Percentiles rank a stretch among this genome's conserved stretches.
These are phyloP conservation scores for Diaporthe citrichinensis DNA, from an alignment of 2,329 filamentous ascomycete genomes.

Conservation along the genomic window DNA sequence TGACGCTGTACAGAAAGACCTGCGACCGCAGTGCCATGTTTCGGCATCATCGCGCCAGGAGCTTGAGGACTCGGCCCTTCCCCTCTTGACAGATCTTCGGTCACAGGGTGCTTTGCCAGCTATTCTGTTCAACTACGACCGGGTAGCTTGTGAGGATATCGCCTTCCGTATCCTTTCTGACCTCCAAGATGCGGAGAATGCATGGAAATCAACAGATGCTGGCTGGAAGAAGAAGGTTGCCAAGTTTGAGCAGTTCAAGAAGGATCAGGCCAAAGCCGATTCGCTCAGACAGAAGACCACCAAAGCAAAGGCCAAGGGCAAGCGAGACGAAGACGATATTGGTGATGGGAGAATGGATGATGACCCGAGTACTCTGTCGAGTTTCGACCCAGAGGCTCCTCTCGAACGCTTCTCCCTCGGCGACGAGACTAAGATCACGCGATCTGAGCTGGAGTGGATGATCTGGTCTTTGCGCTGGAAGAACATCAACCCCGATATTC, in stretches of 20 bases:
- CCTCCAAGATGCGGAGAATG: slow-evolving; percentile 67
- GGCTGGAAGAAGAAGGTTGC: slow-evolving; percentile 73
- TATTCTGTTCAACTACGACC: slow-evolving; percentile 84
- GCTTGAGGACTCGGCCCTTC: slow-evolving; percentile 33
- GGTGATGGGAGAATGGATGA: slow-evolving; percentile 63
- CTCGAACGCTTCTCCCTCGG: slow-evolving; percentile 77
- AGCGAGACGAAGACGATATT: slow-evolving; percentile 58
- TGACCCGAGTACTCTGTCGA: slow-evolving; percentile 71
- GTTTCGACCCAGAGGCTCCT: slow-evolving; percentile 77
- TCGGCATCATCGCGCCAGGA: slow-evolving; percentile 15
- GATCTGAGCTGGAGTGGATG: slow-evolving; percentile 70
- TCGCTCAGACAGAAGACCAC: slow-evolving; percentile 31
- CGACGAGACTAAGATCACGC: slow-evolving; percentile 70
- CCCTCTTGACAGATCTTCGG: slow-evolving; percentile 46
- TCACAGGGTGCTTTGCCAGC: slow-evolving; percentile 76
- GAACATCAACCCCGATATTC: slow-evolving; percentile 65
- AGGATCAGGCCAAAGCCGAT: slow-evolving; percentile 51
- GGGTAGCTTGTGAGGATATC: slow-evolving; percentile 73
- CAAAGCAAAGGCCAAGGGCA: slow-evolving; percentile 51
- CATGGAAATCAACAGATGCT: slow-evolving; percentile 69
- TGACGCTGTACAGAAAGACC: slow-evolving; percentile 59
- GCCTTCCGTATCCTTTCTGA: slow-evolving; percentile 64
- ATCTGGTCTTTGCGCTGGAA: slow-evolving; percentile 66
- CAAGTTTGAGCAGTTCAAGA: slow-evolving; percentile 71
- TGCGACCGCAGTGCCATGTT: slow-evolving; percentile 48